These are phyloP conservation scores for Macrophomina phaseolina DNA, from an alignment of 2,329 filamentous ascomycete genomes.

Conservation along the genomic window DNA sequence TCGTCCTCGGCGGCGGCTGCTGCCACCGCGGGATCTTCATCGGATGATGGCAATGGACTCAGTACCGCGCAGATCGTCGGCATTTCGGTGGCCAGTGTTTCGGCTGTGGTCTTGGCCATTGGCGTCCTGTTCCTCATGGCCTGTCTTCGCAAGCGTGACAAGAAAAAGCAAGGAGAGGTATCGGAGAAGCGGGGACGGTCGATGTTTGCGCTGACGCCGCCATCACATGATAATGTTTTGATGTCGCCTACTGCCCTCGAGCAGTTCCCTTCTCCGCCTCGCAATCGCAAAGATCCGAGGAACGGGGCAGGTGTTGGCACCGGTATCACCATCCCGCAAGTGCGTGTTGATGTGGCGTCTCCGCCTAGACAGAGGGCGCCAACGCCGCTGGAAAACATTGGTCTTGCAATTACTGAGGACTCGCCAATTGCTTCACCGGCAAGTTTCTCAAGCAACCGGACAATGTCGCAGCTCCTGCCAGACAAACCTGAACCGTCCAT, in stretches of 20 bases:
- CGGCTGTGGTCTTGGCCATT: slow-evolving; percentile 45
- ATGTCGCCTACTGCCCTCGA: slow-evolving; percentile 13
- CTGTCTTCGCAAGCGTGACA: slow-evolving; percentile 42
- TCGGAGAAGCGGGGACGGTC: slow-evolving; percentile 24
- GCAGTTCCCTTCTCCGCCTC: slow-evolving; percentile 15
- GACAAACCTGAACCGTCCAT: slow-evolving; percentile 31
- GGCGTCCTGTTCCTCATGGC: slow-evolving; percentile 46
- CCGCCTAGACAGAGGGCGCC: slow-evolving; percentile 4
- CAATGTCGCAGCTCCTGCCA: slow-evolving; percentile 33
- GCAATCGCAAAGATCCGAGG: slow-evolving; percentile 26
- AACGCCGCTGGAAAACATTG: slow-evolving; percentile 41
- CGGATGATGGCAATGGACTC: slow-evolving; percentile 33
- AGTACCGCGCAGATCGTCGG: slow-evolving; percentile 47
- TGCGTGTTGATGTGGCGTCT: not conserved
- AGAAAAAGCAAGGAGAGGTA: slow-evolving; percentile 34
- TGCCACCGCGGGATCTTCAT: slow-evolving; percentile 26
- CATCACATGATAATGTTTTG: slow-evolving; percentile 11
- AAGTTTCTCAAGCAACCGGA: slow-evolving; percentile 28
- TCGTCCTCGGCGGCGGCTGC: not conserved
- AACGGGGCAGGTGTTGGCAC: slow-evolving; percentile 26
- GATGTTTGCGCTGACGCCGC: slow-evolving; percentile 8
- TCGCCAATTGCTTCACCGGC: slow-evolving; percentile 19
- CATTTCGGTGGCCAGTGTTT: slow-evolving; percentile 43
- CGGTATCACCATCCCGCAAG: slow-evolving; percentile 1
- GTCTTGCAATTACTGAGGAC: slow-evolving; percentile 45